Evolutionary conservation across 768 basidiomycete genomes (phyloP).

Genomic region (Termitomyces sp.): DNA sequence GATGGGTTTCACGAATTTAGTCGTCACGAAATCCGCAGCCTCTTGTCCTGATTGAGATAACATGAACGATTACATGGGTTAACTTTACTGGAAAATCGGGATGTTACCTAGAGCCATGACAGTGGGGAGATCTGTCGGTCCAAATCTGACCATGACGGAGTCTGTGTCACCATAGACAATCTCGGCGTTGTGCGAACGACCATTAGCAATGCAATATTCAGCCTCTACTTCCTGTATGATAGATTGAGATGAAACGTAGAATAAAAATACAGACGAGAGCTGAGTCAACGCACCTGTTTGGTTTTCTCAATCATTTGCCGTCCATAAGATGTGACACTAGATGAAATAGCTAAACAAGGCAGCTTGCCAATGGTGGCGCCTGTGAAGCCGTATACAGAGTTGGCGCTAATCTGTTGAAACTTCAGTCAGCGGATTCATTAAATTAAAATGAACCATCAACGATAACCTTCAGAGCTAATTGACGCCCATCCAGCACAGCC

Average conservation of each 20-base stretch:
- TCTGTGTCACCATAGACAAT: constrained; percentile 99
- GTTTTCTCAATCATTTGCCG: constrained; percentile 99
- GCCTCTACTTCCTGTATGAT: constrained; percentile 75
- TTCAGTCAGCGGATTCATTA: background rate
- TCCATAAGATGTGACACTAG: constrained; percentile 92
- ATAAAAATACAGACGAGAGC: background rate
- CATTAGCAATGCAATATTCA: constrained; percentile 82
- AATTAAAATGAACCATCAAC: background rate
- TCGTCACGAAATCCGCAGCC: constrained; percentile 88
- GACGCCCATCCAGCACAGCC: constrained; percentile 95
- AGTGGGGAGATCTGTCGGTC: constrained; percentile 76
- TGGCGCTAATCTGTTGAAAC: constrained; percentile 80
- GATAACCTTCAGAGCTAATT: constrained; percentile 88
- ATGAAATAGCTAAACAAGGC: constrained; percentile 94
- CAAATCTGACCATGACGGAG: constrained; percentile 98
- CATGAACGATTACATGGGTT: constrained; percentile 1
- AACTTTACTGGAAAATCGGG: background rate
- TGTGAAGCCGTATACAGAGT: constrained; percentile 98
- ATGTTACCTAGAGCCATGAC: constrained; percentile 87
- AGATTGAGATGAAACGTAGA: background rate
- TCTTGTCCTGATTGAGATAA: constrained; percentile 62
- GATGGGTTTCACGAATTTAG: constrained; percentile 91
- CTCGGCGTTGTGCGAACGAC: constrained; percentile 81
- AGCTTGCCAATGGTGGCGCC: constrained; percentile 97
- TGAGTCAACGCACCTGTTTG: constrained; percentile 56